Evolutionary conservation across 805 yeast species (phyloP), one percentile per base, ranked within the genome.

Genomic region (Vanderwaltozyma polyspora): DNA sequence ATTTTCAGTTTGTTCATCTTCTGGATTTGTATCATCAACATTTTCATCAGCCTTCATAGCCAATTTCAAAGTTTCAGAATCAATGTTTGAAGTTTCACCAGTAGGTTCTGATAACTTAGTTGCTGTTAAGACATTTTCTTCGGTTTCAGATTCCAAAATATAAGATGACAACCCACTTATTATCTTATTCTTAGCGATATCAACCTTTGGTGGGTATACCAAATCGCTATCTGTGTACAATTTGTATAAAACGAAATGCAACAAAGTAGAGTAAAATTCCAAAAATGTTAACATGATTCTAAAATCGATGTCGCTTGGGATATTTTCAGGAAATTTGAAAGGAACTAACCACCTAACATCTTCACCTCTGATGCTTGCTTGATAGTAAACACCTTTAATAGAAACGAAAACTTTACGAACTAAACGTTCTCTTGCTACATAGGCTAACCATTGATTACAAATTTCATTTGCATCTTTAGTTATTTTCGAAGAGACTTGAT

Each of bases 341-440:
- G 98, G 98, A 31, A 85, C 94, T 40, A 91, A 74, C 98, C 98
- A 91, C 62, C 89, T 74, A 30, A 91, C 70, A 45, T 84, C 94
- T 60, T 86, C 95, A 45, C 98, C 98, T 58, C 72, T 77, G 31
- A 91, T 76, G 41, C 58, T 72, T 23, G 95, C 97, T 58, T 86
- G 85, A 56, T 89, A 91, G 62, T 91, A 91, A 13, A 89, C 93
- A 64, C 98, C 98, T 62, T 91, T 91, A 54, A 91, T 89, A 32
- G 94, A 81, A 25, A 91, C 96, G 63, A 91, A 91, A 12, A 86
- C 95, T 59, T 89, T 91, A 47, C 77, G 74, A 46, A 91, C 63
- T 24, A 76, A 64, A 51, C 86, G 71, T 58, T 89, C 94, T 49
- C 77, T 77, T 11, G 97, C 84, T 37, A 89, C 79, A 56, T 70